Evolutionary conservation across 2,329 filamentous ascomycete genomes (phyloP).

Genomic region (Aspergillus ochraceus): DNA sequence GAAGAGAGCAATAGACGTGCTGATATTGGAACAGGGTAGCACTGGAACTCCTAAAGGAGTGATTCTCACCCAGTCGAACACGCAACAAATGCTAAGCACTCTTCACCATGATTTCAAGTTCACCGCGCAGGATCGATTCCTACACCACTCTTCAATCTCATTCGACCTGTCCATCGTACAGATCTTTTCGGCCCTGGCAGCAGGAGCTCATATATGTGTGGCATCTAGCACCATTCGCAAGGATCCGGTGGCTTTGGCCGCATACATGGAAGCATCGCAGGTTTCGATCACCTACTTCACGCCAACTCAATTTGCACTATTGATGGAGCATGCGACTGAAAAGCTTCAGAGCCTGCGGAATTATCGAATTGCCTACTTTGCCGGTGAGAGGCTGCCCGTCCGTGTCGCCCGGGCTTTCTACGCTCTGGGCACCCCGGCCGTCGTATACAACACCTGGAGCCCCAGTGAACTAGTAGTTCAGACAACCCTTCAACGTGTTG

Average conservation of each 20-base stretch:
- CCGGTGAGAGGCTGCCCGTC: conserved; percentile 1
- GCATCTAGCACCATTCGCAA: background rate
- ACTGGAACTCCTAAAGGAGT: conserved; percentile 5
- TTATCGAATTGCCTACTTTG: background rate
- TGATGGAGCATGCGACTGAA: background rate
- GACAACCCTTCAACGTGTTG: conserved; percentile 1
- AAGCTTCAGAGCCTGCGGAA: background rate
- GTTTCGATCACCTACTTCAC: conserved; percentile 3
- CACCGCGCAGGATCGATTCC: background rate
- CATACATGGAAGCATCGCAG: background rate
- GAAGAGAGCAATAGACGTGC: background rate
- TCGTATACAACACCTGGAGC: background rate
- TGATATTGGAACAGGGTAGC: conserved; percentile 1
- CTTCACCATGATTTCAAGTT: background rate
- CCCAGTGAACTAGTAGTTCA: conserved; percentile 1
- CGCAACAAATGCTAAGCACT: background rate
- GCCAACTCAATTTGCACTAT: background rate
- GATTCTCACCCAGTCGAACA: background rate
- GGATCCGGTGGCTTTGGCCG: background rate
- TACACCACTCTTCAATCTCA: background rate
- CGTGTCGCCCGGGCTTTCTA: background rate
- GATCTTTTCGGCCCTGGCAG: background rate
- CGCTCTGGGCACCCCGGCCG: background rate
- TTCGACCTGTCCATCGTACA: conserved; percentile 4
- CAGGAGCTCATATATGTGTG: background rate